Evolutionary conservation across 768 basidiomycete genomes (phyloP).

Genomic region (Artomyces pyxidatus): DNA sequence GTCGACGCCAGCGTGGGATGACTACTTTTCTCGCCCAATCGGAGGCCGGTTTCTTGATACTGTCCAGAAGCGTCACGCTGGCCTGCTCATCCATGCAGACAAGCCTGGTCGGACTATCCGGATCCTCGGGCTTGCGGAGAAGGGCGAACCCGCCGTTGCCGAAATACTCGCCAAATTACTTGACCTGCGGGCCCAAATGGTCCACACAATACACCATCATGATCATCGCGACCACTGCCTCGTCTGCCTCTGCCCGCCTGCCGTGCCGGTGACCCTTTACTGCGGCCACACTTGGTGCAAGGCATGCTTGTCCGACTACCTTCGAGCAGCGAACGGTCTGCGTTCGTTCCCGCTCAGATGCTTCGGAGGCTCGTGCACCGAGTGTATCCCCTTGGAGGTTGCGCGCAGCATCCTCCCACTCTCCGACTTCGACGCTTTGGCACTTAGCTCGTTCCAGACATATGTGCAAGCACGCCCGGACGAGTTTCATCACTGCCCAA

Average conservation of each 20-base stretch:
- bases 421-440: conserved; percentile 45
- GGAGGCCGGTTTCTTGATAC: conserved; percentile 39
- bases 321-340: conserved; percentile 47
- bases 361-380: conserved; percentile 52
- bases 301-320: conserved; percentile 49
- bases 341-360: conserved; percentile 66
- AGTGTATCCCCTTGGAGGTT: conserved; percentile 42
- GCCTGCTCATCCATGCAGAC: conserved; percentile 38
- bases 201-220: conserved; percentile 34
- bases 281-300: conserved; percentile 71
- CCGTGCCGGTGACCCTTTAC: conserved; percentile 40
- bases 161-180: conserved; percentile 41
- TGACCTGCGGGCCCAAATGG: conserved; percentile 34
- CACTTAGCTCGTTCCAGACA: conserved; percentile 51
- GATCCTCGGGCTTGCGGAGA: conserved; percentile 41
- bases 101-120: conserved; percentile 35
- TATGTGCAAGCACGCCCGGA: conserved; percentile 50
- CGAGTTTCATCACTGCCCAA: conserved; percentile 70
- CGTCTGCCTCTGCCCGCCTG: conserved; percentile 55
- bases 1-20: conserved; percentile 55
- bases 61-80: conserved; percentile 31
- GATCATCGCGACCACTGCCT: conserved; percentile 43
- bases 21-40: conserved; percentile 39
- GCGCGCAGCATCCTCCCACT: conserved; percentile 44
- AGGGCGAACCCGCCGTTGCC: conserved; percentile 33